Base-by-base conservation (phyloP, 78 protist species). In the Isochrysis galbana region DNA sequence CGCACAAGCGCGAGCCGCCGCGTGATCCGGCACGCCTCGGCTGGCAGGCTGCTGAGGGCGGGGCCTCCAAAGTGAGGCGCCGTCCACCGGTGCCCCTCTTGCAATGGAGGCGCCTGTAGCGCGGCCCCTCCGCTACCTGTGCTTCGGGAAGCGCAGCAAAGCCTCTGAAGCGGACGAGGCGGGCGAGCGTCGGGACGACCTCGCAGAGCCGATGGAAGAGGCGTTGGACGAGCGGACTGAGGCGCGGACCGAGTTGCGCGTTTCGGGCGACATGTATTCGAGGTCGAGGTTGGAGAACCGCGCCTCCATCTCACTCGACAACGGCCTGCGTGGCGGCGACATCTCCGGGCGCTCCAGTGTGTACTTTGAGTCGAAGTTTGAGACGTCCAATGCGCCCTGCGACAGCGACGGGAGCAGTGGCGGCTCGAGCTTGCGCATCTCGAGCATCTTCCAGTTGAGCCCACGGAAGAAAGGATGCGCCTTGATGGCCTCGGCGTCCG, bases 261-360 rank as follows among this genome's bases (percentile, higher is more conserved):
- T 61, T n/a, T 61, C 72, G n/a, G 72, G 72, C 32, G 32, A 21
- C 72, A 23, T 23, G 72, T 61, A 61, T n/a, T 61, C 72, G 72
- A 61, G 72, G 5, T 11, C 26, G 26, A 61, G 72, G n/a, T 11
- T 23, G n/a, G 11, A 11, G 72, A 61, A 61, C 32, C 26, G 72
- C 72, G 7, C 61, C 74, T 70, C 41, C 80, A 70, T 70, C 80
- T 17, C 80, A 41, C 11, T 19, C 41, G 80, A 70, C 44, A 70
- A 5, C 80, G 80, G 80, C 80, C 34, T 70, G 41, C 80, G 80
- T 41, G 41, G 80, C 80, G 80, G 80, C 2, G 80, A 70, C 41
- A 70, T 2, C 41, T 17, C 41, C 29, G 80, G 80, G 23, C 29
- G 29, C 80, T 70, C 80, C 29, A n/a, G 34, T 10, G 80, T 70